phyloP scores from a whole-genome alignment of 805 yeast species.

The Scheffersomyces coipomensis region DNA sequence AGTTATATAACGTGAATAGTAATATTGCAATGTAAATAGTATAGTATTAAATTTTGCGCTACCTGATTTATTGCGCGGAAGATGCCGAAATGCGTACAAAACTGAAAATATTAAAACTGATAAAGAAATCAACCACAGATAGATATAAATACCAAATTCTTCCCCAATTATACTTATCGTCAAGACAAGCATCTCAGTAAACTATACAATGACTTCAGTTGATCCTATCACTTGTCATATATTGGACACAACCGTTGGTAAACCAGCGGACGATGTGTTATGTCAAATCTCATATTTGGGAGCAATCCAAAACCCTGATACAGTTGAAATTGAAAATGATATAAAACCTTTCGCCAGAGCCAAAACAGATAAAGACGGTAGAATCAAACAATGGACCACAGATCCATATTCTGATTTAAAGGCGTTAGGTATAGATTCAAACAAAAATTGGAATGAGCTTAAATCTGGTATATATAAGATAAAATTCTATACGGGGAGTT shows the following conservation, averaged over 20 bases:
- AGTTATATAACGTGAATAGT: no score
- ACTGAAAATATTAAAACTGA: no score
- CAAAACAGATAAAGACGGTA: conserved; percentile 76
- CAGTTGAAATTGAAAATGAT: conserved; percentile 22
- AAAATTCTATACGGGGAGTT: conserved; percentile 71
- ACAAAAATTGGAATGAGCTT: conserved; percentile 42
- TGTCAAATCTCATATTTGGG: conserved; percentile 56
- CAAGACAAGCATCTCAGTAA: no score
- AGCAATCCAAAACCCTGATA: conserved; percentile 14
- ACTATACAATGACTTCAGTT: no score
- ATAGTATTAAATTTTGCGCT: no score
- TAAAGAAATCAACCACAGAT: no score
- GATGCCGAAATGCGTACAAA: no score
- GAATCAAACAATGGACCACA: conserved; percentile 67
- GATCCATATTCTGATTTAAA: conserved; percentile 30
- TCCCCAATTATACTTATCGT: no score
- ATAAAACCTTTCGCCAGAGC: conserved; percentile 60
- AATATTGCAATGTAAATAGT: no score
- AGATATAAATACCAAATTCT: no score
- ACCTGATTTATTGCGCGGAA: no score
- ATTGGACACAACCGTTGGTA: conserved; percentile 79
- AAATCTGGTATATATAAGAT: conserved; percentile 71
- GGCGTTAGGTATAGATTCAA: conserved; percentile 4
- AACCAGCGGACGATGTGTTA: conserved; percentile 75
- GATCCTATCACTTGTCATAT: conserved; percentile 85